Evolutionary conservation across 352 stramenopile genomes (phyloP).

Genomic region (Globisporangium nagaii): DNA sequence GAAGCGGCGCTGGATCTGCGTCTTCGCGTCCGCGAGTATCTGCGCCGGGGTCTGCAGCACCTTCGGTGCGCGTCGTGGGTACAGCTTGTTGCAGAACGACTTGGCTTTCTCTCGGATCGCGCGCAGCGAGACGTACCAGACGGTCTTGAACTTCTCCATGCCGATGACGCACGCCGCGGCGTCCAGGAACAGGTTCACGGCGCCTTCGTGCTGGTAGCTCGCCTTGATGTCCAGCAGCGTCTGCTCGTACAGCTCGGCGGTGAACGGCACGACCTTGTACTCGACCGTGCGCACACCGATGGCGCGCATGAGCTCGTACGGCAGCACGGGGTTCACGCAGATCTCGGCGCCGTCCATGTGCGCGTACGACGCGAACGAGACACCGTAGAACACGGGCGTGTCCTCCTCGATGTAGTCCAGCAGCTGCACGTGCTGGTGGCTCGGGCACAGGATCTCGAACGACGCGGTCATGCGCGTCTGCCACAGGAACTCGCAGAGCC

Average conservation of each 20-base stretch:
- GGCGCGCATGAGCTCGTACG: slow-evolving; percentile 45
- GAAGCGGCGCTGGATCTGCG: slow-evolving; percentile 49
- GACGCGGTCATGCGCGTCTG: slow-evolving; percentile 69
- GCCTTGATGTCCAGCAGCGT: slow-evolving; percentile 37
- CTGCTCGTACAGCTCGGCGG: slow-evolving; percentile 20
- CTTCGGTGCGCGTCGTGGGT: slow-evolving; percentile 22
- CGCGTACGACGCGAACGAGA: slow-evolving; percentile 49
- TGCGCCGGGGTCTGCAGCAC: slow-evolving; percentile 9
- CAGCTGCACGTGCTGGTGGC: slow-evolving; percentile 75
- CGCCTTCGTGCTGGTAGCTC: slow-evolving; percentile 63
- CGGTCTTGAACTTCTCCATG: slow-evolving; percentile 80
- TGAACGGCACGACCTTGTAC: slow-evolving; percentile 47
- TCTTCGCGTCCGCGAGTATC: slow-evolving; percentile 17
- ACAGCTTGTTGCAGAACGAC: slow-evolving; percentile 34
- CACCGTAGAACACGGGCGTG: slow-evolving; percentile 76
- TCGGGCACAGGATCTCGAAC: slow-evolving; percentile 70
- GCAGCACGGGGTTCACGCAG: slow-evolving; percentile 73
- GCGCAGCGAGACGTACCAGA: slow-evolving; percentile 84
- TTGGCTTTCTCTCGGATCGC: slow-evolving; percentile 85
- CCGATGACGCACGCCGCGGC: slow-evolving; percentile 55
- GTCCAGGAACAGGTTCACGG: slow-evolving; percentile 72
- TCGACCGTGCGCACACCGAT: slow-evolving; percentile 58
- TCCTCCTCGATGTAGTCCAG: slow-evolving; percentile 60
- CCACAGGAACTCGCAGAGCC: slow-evolving; percentile 74
- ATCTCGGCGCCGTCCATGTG: slow-evolving; percentile 41